Base-by-base conservation (phyloP, 345 rosid genomes). In the Erysimum cheiranthoides region DNA sequence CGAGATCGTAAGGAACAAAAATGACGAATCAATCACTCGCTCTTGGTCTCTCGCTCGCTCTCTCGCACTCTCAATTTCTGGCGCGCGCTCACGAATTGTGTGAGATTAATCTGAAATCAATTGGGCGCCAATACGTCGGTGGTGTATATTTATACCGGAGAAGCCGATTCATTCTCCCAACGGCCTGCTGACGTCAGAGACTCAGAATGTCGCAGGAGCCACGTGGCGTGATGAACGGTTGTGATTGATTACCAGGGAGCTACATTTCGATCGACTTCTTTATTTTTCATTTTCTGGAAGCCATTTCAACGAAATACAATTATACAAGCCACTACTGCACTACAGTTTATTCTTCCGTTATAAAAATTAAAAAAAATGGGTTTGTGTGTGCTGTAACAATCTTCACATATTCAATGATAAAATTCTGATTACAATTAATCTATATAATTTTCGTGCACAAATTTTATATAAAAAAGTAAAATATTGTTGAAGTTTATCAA, bases 61-160 rank as follows among this genome's bases (percentile, higher is more conserved):
- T 51, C 30, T 52, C 59, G 27, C 59, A 28, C 59, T 53, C 16
- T 28, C 36, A 53, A 28, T 53, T 28, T 53, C 36, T 53, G 2
- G 8, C 17, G 59, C 17, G 35, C 59, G 36, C 17, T 30, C 17
- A 30, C 17, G 0, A 30, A 54, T 54, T 6, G 35, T 12, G 17
- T 13, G 36, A 53, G 34, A 53, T 11, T 11, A 28, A 28, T 53
- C 27, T 49, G 53, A 49, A 49, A 1, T 49, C 4, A 49, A 49
- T 28, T 54, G 43, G 13, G 79, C 61, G 39, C 39, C 61, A 56
- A 56, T 1, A 51, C 61, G 61, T 56, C 61, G 39, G 39, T 56
- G 61, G 6, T 56, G 34, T 4, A 1, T 32, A 4, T n/a, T 7
- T 56, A 56, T 56, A 56, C 39, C 39, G 39, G 6, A 31, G 61